These are phyloP conservation scores for Aspergillus puulaauensis DNA, from an alignment of 2,329 filamentous ascomycete genomes.

Conservation along the genomic window DNA sequence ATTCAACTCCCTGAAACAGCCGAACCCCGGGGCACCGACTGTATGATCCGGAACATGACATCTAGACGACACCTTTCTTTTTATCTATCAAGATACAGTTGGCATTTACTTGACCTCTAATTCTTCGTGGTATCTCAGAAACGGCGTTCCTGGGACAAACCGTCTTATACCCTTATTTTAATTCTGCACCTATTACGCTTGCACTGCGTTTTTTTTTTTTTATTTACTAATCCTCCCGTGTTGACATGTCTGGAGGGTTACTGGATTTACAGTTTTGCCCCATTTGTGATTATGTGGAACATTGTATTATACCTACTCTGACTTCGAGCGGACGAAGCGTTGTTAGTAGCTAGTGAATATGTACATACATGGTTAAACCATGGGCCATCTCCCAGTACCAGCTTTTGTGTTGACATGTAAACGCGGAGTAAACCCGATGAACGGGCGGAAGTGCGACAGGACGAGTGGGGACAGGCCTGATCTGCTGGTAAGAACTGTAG, in stretches of 20 bases:
- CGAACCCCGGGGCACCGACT: constrained; percentile 34
- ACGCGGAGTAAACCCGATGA: background rate
- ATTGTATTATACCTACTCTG: constrained; percentile 15
- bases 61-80: constrained; percentile 7
- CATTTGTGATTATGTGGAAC: constrained; percentile 13
- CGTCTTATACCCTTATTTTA: constrained; percentile 36
- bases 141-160: constrained; percentile 28
- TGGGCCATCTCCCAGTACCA: constrained; percentile 13
- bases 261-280: constrained; percentile 13
- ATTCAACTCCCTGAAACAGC: constrained; percentile 40
- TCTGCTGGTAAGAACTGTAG: no score
- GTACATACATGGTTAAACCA: constrained; percentile 29
- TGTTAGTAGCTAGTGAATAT: constrained; percentile 19
- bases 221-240: constrained; percentile 5
- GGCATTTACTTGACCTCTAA: constrained; percentile 14
- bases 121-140: constrained; percentile 21
- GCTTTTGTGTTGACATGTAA: background rate
- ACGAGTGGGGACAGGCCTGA: background rate
- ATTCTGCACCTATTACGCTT: constrained; percentile 27
- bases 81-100: constrained; percentile 3
- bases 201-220: constrained; percentile 7
- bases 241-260: constrained; percentile 17
- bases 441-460: no score
- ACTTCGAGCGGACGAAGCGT: constrained; percentile 12
- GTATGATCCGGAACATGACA: constrained; percentile 25